phyloP scores from a whole-genome alignment of 2,329 filamentous ascomycete genomes.

The Pseudogymnoascus sp. region DNA sequence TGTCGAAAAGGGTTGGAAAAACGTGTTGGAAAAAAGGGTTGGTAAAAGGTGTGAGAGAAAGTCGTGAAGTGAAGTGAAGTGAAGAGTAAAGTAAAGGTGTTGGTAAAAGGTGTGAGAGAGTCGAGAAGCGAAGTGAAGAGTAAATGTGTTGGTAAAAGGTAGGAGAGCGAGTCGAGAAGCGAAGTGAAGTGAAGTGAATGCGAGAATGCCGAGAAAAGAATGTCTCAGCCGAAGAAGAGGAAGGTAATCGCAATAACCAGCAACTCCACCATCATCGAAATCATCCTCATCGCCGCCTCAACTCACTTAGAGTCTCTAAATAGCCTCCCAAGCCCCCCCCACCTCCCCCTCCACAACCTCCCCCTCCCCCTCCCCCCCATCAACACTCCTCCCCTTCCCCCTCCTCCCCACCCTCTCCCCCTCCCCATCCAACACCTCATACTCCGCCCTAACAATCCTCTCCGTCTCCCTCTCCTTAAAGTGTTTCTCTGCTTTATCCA shows the following conservation, averaged over 20 bases:
- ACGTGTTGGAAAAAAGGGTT: no score
- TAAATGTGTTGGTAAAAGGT: neutral
- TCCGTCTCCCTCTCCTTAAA: conserved; percentile 26
- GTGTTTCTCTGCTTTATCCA: conserved; percentile 26
- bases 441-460: conserved; percentile 26
- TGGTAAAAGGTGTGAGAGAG: neutral
- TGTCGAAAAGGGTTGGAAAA: no score
- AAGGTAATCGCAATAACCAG: neutral
- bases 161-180: neutral
- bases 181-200: neutral
- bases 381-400: conserved; percentile 14
- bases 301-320: neutral
- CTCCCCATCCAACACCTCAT: conserved; percentile 27
- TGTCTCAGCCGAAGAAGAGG: neutral
- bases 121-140: neutral
- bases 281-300: neutral
- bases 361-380: neutral
- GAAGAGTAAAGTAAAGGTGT: neutral
- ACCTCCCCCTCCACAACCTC: neutral
- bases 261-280: neutral
- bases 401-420: conserved; percentile 24
- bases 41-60: no score
- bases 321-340: neutral
- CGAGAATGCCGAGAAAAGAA: neutral
- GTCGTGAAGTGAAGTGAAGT: no score